Conservation (phyloP, 129 eudicot genomes). For the Kitagawia praeruptora region DNA sequence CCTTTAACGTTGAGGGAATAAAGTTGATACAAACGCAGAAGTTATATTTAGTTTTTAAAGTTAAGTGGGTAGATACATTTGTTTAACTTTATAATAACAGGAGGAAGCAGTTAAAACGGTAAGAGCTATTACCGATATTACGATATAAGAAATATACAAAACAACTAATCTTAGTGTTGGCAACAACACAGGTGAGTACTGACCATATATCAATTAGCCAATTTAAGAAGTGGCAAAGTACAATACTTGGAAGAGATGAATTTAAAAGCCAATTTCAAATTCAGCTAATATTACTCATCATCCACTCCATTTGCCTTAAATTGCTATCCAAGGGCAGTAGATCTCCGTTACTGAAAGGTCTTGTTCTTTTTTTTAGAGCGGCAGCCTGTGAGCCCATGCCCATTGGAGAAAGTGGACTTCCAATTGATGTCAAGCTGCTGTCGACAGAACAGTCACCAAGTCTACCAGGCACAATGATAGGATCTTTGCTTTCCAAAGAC, state of each 20-base stretch:
- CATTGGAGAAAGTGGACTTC: slow-evolving; percentile 47
- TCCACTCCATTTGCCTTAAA: slow-evolving; percentile 42
- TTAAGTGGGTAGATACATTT: too few species aligned
- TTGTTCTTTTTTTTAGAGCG: slow-evolving; percentile 42
- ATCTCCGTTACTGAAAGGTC: slow-evolving; percentile 36
- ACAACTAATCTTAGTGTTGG: neutral
- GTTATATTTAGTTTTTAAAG: too few species aligned
- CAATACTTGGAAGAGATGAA: neutral
- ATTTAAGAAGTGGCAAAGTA: neutral
- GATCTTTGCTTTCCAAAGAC: slow-evolving; percentile 15
- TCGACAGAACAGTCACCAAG: slow-evolving; percentile 36
- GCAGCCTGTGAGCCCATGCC: slow-evolving; percentile 37
- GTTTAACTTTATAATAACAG: neutral
- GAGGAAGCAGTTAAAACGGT: neutral
- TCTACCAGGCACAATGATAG: slow-evolving; percentile 25
- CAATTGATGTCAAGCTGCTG: slow-evolving; percentile 49
- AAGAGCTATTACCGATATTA: neutral
- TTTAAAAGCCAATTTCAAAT: neutral
- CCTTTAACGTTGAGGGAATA: too few species aligned
- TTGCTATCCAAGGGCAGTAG: slow-evolving; percentile 18
- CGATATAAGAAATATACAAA: neutral
- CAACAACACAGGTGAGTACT: neutral
- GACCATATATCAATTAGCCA: neutral
- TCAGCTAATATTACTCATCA: slow-evolving; percentile 51
- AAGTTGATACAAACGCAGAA: too few species aligned